phyloP scores from a whole-genome alignment of 2,329 filamentous ascomycete species.

The Diaporthe amygdali region DNA sequence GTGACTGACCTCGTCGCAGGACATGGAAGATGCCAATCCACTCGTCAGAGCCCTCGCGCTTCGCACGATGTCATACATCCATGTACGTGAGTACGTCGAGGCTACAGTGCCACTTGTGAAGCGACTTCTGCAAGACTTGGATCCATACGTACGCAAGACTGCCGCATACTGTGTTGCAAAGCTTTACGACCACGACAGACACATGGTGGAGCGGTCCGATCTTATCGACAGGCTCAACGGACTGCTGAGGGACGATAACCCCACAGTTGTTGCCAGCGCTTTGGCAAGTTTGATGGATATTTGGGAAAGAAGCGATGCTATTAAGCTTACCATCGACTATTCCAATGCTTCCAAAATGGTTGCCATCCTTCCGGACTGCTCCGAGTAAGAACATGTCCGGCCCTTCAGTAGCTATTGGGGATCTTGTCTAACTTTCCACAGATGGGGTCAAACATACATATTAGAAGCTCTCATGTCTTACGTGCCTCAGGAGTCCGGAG shows the following conservation, averaged over 20 bases:
- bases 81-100: constrained; percentile 94
- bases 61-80: constrained; percentile 96
- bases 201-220: constrained; percentile 88
- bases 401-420: not conserved
- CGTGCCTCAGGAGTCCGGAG: constrained; percentile 86
- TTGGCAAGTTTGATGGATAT: constrained; percentile 94
- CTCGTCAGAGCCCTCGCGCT: constrained; percentile 90
- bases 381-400: constrained; percentile 70
- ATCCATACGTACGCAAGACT: constrained; percentile 97
- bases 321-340: constrained; percentile 98
- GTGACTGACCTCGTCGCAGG: constrained; percentile 54
- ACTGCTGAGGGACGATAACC: constrained; percentile 93
- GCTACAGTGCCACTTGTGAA: constrained; percentile 86
- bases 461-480: constrained; percentile 98
- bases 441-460: constrained; percentile 99
- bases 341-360: constrained; percentile 98
- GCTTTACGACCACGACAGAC: constrained; percentile 93
- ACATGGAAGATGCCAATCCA: constrained; percentile 93
- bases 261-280: constrained; percentile 94
- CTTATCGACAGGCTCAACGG: constrained; percentile 90
- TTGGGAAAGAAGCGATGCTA: constrained; percentile 96
- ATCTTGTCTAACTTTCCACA: constrained; percentile 39
- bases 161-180: constrained; percentile 97
- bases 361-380: constrained; percentile 93
- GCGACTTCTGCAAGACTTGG: constrained; percentile 79